Conservation (phyloP, 1,284 basidiomycete species). For the Sporisorium reilianum region DNA sequence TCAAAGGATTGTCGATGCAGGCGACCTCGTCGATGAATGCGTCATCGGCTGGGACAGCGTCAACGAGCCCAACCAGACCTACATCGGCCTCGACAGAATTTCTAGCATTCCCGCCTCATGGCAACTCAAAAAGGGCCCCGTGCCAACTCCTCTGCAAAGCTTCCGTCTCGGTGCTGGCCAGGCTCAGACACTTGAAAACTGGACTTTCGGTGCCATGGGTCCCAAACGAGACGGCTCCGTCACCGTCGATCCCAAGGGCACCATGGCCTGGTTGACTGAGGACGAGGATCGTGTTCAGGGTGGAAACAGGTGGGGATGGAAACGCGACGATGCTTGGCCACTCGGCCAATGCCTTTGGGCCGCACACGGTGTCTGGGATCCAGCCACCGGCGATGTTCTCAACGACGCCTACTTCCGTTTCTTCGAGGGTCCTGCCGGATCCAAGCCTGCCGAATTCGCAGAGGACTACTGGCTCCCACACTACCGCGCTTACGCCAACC, state of each 20-base stretch:
- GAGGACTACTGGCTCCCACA: slow-evolving; percentile 86
- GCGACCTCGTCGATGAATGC: slow-evolving; percentile 83
- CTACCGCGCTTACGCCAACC: slow-evolving; percentile 76
- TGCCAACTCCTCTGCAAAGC: slow-evolving; percentile 86
- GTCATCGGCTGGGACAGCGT: slow-evolving; percentile 96
- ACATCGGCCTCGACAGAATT: slow-evolving; percentile 80
- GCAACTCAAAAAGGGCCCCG: slow-evolving; percentile 81
- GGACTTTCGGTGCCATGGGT: slow-evolving; percentile 83
- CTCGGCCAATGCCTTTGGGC: slow-evolving; percentile 90
- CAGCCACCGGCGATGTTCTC: slow-evolving; percentile 77
- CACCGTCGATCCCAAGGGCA: slow-evolving; percentile 84
- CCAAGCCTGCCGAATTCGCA: slow-evolving; percentile 76
- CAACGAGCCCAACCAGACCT: slow-evolving; percentile 92
- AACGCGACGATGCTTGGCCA: slow-evolving; percentile 80
- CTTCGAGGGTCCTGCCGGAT: slow-evolving; percentile 60
- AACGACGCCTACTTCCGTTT: slow-evolving; percentile 81
- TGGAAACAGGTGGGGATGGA: slow-evolving; percentile 79
- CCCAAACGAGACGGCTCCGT: slow-evolving; percentile 80
- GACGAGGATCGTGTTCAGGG: slow-evolving; percentile 54
- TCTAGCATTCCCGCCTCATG: slow-evolving; percentile 64
- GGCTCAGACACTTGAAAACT: slow-evolving; percentile 85
- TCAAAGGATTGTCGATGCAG: slow-evolving; percentile 78
- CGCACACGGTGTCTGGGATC: slow-evolving; percentile 91
- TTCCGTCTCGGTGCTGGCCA: slow-evolving; percentile 89
- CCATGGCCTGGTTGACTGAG: slow-evolving; percentile 56